These are phyloP conservation scores for Thelonectria blattea DNA, from an alignment of 2,329 filamentous ascomycete genomes.

Conservation along the genomic window DNA sequence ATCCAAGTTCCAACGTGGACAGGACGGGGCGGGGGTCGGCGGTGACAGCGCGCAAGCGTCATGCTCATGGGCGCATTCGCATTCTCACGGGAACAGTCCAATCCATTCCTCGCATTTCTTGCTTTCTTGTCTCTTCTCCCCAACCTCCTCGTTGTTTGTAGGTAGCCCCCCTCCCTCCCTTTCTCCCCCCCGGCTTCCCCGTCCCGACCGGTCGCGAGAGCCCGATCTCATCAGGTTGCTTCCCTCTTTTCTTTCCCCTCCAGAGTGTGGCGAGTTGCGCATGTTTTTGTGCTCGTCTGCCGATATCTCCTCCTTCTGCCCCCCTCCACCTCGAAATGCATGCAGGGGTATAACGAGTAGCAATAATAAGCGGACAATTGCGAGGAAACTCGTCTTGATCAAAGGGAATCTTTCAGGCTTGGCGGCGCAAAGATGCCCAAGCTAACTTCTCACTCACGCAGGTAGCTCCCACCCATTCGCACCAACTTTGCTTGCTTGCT, in stretches of 20 bases:
- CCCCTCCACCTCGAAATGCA: slow-evolving; percentile 22
- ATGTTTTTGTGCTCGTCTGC: slow-evolving; percentile 17
- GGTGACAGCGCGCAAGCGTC: slow-evolving; percentile 41
- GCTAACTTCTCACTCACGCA: no score
- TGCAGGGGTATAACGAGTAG: slow-evolving; percentile 28
- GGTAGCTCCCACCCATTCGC: no score
- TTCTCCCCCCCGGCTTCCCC: not conserved
- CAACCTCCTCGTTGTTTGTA: not conserved
- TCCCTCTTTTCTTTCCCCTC: not conserved
- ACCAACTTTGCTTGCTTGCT: no score
- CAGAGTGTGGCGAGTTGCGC: slow-evolving; percentile 26
- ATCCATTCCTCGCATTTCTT: slow-evolving; percentile 13
- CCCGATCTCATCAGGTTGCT: slow-evolving; percentile 8
- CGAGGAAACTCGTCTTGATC: not conserved
- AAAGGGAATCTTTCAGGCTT: no score
- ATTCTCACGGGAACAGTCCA: slow-evolving; percentile 28
- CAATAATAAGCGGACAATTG: slow-evolving; percentile 5
- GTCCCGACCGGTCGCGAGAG: slow-evolving; percentile 4
- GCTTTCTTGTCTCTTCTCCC: not conserved
- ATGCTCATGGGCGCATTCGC: slow-evolving; percentile 39
- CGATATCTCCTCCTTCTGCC: slow-evolving; percentile 21
- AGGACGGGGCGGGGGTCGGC: slow-evolving; percentile 35
- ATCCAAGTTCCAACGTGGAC: slow-evolving; percentile 34
- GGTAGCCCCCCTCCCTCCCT: not conserved
- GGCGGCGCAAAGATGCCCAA: no score